Percentiles rank a stretch among this genome's conserved stretches.
These are phyloP conservation scores for Alternaria dauci DNA, from an alignment of 2,329 filamentous ascomycete species.

Conservation along the genomic window DNA sequence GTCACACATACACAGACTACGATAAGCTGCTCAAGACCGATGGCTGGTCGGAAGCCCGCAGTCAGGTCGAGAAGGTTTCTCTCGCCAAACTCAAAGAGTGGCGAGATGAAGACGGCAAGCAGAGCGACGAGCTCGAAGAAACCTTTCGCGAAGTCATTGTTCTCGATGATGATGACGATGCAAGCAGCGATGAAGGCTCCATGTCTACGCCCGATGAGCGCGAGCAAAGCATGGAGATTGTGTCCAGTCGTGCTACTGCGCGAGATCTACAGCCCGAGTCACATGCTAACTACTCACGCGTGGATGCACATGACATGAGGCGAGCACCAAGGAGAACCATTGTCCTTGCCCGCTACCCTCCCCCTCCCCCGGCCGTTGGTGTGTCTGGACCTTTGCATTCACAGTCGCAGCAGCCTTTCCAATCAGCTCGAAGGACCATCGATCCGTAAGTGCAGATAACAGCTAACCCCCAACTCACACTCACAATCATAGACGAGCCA, in stretches of 20 bases:
- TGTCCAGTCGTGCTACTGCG: constrained; percentile 44
- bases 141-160: constrained; percentile 71
- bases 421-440: constrained; percentile 14
- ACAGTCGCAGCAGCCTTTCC: constrained; percentile 18
- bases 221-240: constrained; percentile 45
- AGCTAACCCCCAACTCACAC: constrained; percentile 2
- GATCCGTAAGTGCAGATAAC: constrained; percentile 31
- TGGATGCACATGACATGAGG: constrained; percentile 23
- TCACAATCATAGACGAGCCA: constrained; percentile 30
- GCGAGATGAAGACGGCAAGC: constrained; percentile 64
- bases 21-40: constrained; percentile 64
- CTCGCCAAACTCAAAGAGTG: constrained; percentile 68
- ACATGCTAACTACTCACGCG: constrained; percentile 24
- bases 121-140: constrained; percentile 65
- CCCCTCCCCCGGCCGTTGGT: constrained; percentile 14
- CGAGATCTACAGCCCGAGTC: constrained; percentile 41
- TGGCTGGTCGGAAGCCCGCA: constrained; percentile 64
- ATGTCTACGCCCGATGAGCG: constrained; percentile 34
- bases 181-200: constrained; percentile 49
- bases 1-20: constrained; percentile 69
- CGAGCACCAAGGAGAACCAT: constrained; percentile 35
- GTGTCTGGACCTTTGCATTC: constrained; percentile 17
- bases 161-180: constrained; percentile 68
- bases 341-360: constrained; percentile 28
- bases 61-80: constrained; percentile 63